Conservation (phyloP, 2,329 filamentous ascomycete genomes). For the Rhynchosporium secalis region DNA sequence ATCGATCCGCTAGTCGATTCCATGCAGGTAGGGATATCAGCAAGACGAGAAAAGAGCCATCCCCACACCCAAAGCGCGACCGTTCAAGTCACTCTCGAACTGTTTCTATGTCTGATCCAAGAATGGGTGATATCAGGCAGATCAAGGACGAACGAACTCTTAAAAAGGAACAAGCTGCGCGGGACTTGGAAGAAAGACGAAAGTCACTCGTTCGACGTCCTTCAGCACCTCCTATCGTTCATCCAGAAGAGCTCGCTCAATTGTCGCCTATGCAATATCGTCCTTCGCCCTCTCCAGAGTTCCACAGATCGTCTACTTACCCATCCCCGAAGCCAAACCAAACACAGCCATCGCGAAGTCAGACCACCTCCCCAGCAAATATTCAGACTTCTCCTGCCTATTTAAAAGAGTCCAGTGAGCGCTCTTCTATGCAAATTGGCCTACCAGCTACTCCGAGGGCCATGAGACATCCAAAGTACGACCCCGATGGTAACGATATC, state of each 20-base stretch:
- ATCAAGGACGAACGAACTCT: slow-evolving; percentile 61
- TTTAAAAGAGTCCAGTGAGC: slow-evolving; percentile 48
- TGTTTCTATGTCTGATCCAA: slow-evolving; percentile 44
- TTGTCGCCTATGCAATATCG: slow-evolving; percentile 37
- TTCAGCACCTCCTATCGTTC: slow-evolving; percentile 76
- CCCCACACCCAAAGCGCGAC: slow-evolving; percentile 29
- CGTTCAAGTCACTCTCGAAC: slow-evolving; percentile 40
- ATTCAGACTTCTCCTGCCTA: slow-evolving; percentile 32
- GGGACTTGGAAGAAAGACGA: slow-evolving; percentile 84
- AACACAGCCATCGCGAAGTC: slow-evolving; percentile 54
- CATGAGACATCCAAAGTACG: slow-evolving; percentile 78
- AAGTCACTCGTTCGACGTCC: slow-evolving; percentile 80
- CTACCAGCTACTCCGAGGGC: slow-evolving; percentile 90
- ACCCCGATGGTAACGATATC: slow-evolving; percentile 54
- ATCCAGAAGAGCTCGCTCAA: slow-evolving; percentile 59
- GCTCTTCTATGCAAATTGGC: slow-evolving; percentile 60
- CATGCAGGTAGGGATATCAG: slow-evolving; percentile 33
- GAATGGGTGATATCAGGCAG: slow-evolving; percentile 54
- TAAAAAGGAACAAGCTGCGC: slow-evolving; percentile 74
- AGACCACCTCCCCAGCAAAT: slow-evolving; percentile 54
- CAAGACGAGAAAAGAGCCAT: slow-evolving; percentile 29
- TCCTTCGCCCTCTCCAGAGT: slow-evolving; percentile 31
- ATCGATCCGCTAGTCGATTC: slow-evolving; percentile 38
- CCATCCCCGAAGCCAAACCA: slow-evolving; percentile 42
- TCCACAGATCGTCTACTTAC: slow-evolving; percentile 29